Base-by-base conservation (phyloP, 805 yeast species). In the Lipomyces yamadae region DNA sequence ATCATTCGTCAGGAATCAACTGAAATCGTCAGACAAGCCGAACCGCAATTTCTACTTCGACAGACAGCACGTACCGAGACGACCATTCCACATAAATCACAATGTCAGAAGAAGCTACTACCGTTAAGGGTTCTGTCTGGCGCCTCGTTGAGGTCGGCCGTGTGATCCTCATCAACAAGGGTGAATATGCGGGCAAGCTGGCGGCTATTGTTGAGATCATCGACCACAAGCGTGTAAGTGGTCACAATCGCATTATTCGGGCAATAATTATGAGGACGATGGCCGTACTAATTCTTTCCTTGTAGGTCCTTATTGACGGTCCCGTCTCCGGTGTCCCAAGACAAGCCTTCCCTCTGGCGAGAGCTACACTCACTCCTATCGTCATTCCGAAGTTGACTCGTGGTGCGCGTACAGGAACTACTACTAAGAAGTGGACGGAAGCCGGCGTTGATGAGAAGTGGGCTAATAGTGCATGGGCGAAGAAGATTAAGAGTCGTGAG, bases 101-200 rank as follows among this genome's bases (percentile, higher is more conserved):
- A 79, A 86, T 87, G 91, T 86, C 91, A 77, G 78, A 86, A 74
- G 84, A 83, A 79, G 81, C 92, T 81, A 83, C 90, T 81, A 95
- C 60, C n/a, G 69, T 95, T 83, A 90, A 91, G 86, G 91, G 97
- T 82, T 86, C 97, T 83, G 91, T 91, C 94, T 95, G 98, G 98
- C 92, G 97, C 91, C 88, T 87, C 81, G 99, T 95, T 83, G 97
- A 94, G 88, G 91, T 93, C 81, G 99, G 99, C 83, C 97, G 99
- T 87, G 91, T 95, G 81, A 97, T 93, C 82, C 89, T 94, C 81
- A 81, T 94, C 81, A 86, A 87, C 89, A 86, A 89, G 83, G 91
- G 91, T 79, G 80, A 82, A 73, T 79, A 78, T 77, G 82, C 87
- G 73, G 90, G 90, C 77, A 91, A 92, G 84, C 88, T 95, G 81